Evolutionary conservation across 2,329 filamentous ascomycete species (phyloP).

Genomic region (Phyllosticta citribraziliensis): DNA sequence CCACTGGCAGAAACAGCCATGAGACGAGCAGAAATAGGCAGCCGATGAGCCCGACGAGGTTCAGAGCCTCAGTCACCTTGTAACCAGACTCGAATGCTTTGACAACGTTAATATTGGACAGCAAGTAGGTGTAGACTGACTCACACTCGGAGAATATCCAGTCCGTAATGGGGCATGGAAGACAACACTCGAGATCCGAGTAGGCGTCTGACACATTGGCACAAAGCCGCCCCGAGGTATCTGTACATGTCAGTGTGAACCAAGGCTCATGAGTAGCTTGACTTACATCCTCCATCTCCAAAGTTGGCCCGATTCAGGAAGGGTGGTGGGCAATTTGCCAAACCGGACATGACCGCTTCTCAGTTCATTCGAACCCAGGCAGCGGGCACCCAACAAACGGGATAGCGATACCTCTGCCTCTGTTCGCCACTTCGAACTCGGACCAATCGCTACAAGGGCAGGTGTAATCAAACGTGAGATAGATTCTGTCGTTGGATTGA

Average conservation of each 20-base stretch:
- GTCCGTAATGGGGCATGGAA: slow-evolving; percentile 80
- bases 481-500: not conserved
- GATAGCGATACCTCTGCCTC: not conserved
- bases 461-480: not conserved
- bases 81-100: slow-evolving; percentile 48
- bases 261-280: not conserved
- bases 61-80: slow-evolving; percentile 68
- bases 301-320: slow-evolving; percentile 59
- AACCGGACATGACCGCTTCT: not conserved
- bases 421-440: not conserved
- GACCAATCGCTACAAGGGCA: not conserved
- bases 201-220: slow-evolving; percentile 34
- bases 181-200: slow-evolving; percentile 57
- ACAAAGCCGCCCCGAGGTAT: slow-evolving; percentile 49
- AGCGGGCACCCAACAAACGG: not conserved
- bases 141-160: slow-evolving; percentile 57
- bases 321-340: slow-evolving; percentile 50
- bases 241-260: slow-evolving; percentile 32
- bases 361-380: not conserved
- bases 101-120: slow-evolving; percentile 9
- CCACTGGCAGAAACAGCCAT: slow-evolving; percentile 69
- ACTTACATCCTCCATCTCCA: slow-evolving; percentile 57
- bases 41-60: slow-evolving; percentile 61
- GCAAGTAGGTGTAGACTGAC: slow-evolving; percentile 11
- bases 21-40: slow-evolving; percentile 69